These are phyloP conservation scores for Cercospora sp. DNA, from an alignment of 2,329 filamentous ascomycete genomes.

Conservation along the genomic window DNA sequence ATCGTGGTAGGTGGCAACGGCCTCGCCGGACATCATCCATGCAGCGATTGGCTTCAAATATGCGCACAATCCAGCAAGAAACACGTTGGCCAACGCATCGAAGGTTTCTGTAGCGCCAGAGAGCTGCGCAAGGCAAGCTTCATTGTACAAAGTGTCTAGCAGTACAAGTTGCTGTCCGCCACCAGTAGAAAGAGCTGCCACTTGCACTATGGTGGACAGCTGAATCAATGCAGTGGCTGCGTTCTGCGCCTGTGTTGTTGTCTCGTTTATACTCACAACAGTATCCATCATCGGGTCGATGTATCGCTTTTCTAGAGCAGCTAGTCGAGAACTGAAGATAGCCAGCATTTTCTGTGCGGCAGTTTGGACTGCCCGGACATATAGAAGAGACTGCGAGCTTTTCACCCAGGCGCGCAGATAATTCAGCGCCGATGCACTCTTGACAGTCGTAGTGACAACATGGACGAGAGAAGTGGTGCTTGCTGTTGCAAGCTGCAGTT, in stretches of 20 bases:
- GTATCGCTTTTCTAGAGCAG: slow-evolving; percentile 61
- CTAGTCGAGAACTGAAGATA: slow-evolving; percentile 60
- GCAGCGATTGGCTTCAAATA: slow-evolving; percentile 76
- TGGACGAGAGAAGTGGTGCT: slow-evolving; percentile 37
- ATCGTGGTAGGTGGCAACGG: slow-evolving; percentile 58
- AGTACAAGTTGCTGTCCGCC: slow-evolving; percentile 61
- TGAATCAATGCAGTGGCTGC: slow-evolving; percentile 58
- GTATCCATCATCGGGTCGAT: slow-evolving; percentile 55
- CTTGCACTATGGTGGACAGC: slow-evolving; percentile 63
- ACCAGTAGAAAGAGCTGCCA: slow-evolving; percentile 42
- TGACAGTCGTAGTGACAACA: slow-evolving; percentile 48
- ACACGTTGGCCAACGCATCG: slow-evolving; percentile 64
- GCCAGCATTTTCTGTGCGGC: slow-evolving; percentile 59
- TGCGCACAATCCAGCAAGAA: slow-evolving; percentile 77
- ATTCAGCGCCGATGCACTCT: slow-evolving; percentile 51
- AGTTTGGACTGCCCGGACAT: slow-evolving; percentile 69
- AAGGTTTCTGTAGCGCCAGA: slow-evolving; percentile 64
- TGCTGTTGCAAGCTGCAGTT: slow-evolving; percentile 12
- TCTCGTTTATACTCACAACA: slow-evolving; percentile 65
- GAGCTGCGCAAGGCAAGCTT: slow-evolving; percentile 68
- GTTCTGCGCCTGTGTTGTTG: slow-evolving; percentile 59
- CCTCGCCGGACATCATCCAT: slow-evolving; percentile 81
- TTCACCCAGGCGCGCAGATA: slow-evolving; percentile 52
- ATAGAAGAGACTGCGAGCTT: slow-evolving; percentile 38
- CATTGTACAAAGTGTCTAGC: slow-evolving; percentile 74